phyloP scores from a whole-genome alignment of 2,329 filamentous ascomycete species.

The Fonsecaea monophora region DNA sequence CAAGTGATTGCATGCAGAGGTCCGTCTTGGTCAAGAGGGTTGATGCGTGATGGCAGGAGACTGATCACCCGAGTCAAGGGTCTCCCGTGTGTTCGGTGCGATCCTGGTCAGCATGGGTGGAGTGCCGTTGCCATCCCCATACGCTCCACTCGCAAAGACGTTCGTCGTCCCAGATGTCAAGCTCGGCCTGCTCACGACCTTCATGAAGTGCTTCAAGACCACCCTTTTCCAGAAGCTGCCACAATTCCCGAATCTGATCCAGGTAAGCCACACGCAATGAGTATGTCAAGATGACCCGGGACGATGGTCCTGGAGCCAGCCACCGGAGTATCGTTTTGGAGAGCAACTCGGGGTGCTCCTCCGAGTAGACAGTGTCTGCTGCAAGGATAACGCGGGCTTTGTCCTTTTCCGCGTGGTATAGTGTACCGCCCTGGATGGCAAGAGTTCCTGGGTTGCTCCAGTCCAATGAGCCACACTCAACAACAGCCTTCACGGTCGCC shows the following conservation, averaged over 20 bases:
- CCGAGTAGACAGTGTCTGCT: conserved; percentile 52
- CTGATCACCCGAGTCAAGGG: neutral
- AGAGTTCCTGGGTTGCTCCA: conserved; percentile 46
- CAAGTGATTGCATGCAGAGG: neutral
- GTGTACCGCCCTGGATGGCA: conserved; percentile 22
- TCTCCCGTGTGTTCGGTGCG: neutral
- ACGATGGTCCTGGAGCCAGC: conserved; percentile 42
- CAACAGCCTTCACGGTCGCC: conserved; percentile 66
- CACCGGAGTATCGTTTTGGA: conserved; percentile 46
- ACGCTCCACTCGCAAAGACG: conserved; percentile 58
- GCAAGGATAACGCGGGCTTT: conserved; percentile 50
- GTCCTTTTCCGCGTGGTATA: conserved; percentile 27
- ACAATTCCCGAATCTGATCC: conserved; percentile 52
- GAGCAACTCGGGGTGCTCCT: conserved; percentile 51
- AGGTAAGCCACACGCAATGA: conserved; percentile 51
- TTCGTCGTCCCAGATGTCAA: conserved; percentile 54
- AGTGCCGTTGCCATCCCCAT: conserved; percentile 49
- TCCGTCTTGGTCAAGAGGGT: neutral
- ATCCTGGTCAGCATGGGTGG: neutral
- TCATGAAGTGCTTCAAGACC: conserved; percentile 51
- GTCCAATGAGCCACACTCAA: conserved; percentile 71
- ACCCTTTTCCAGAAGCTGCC: conserved; percentile 47
- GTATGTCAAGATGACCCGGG: conserved; percentile 50
- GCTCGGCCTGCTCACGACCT: conserved; percentile 53
- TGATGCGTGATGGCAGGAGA: neutral